These are phyloP conservation scores for Cyberlindnera japonica DNA, from an alignment of 805 yeast species.

Conservation along the genomic window DNA sequence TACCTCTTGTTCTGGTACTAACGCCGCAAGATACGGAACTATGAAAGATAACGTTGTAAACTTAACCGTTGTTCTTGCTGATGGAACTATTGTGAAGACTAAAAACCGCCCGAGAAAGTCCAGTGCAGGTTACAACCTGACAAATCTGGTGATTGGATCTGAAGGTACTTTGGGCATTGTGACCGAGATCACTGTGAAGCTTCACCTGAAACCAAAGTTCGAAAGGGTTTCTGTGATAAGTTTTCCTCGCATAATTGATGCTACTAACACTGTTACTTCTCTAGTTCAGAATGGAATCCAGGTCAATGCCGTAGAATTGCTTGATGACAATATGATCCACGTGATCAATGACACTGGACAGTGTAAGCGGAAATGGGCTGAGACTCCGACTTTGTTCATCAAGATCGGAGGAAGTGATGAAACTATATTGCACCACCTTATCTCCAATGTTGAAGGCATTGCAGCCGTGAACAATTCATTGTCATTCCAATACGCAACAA, in stretches of 20 bases:
- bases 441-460: slow-evolving; percentile 45
- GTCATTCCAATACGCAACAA: slow-evolving; percentile 58
- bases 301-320: slow-evolving; percentile 70
- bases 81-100: slow-evolving; percentile 74
- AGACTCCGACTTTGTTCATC: slow-evolving; percentile 58
- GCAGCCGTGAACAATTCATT: slow-evolving; percentile 50
- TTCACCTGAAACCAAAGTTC: slow-evolving; percentile 58
- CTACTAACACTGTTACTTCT: slow-evolving; percentile 64
- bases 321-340: slow-evolving; percentile 70
- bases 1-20: slow-evolving; percentile 77
- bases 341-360: slow-evolving; percentile 55
- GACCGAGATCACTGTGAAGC: slow-evolving; percentile 70
- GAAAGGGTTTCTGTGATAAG: slow-evolving; percentile 69
- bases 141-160: slow-evolving; percentile 67
- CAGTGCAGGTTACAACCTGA: slow-evolving; percentile 76
- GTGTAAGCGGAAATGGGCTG: slow-evolving; percentile 48
- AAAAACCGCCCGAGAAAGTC: slow-evolving; percentile 72
- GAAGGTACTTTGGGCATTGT: slow-evolving; percentile 80
- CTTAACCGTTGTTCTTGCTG: slow-evolving; percentile 73
- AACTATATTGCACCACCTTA: slow-evolving; percentile 47
- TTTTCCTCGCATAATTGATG: slow-evolving; percentile 66
- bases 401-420: slow-evolving; percentile 53
- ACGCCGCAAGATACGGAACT: slow-evolving; percentile 79
- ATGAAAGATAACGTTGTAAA: slow-evolving; percentile 70
- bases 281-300: slow-evolving; percentile 59